Conservation (phyloP, 441 rosid species). For the Dalechampia spathulata region DNA sequence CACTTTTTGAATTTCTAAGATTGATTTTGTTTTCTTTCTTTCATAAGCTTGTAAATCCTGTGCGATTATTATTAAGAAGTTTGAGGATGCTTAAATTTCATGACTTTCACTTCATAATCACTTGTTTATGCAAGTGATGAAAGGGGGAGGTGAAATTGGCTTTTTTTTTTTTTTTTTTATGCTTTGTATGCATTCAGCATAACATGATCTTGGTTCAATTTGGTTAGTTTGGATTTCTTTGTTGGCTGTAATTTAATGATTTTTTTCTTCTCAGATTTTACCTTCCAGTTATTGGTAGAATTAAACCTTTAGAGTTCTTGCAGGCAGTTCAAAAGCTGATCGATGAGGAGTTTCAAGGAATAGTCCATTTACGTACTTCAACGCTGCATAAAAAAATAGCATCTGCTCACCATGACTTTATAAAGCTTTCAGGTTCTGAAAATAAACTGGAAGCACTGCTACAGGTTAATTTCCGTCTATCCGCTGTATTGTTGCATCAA, state of each 20-base stretch:
- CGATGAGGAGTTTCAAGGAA: slow-evolving; percentile 91
- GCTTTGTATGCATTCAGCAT: no score
- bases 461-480: slow-evolving; percentile 44
- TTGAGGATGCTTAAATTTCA: no score
- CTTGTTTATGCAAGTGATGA: no score
- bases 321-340: slow-evolving; percentile 90
- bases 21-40: no score
- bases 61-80: no score
- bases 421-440: slow-evolving; percentile 81
- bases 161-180: no score
- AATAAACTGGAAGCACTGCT: slow-evolving; percentile 84
- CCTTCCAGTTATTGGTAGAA: slow-evolving; percentile 2
- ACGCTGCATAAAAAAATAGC: slow-evolving; percentile 87
- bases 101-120: no score
- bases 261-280: slow-evolving; percentile 2
- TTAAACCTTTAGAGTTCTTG: slow-evolving; percentile 14
- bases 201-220: not conserved
- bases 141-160: no score
- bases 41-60: no score
- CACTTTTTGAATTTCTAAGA: no score
- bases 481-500: not conserved
- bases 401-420: slow-evolving; percentile 85
- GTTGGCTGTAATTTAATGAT: not conserved
- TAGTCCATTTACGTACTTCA: slow-evolving; percentile 80
- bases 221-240: not conserved